Conservation (phyloP, 441 rosid species). For the Pelargonium hybrid region DNA sequence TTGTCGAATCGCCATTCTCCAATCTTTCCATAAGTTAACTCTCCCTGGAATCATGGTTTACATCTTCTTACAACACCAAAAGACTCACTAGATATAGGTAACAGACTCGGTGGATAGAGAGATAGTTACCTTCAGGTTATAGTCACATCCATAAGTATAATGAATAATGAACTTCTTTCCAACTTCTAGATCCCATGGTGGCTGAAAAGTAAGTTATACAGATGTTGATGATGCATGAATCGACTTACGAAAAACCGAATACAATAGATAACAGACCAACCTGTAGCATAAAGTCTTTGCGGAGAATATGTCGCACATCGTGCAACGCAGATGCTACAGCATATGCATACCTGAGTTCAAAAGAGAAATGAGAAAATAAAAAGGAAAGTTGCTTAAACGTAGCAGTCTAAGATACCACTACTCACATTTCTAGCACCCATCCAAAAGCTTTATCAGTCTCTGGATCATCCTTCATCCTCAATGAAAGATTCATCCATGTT, state of each 20-base stretch:
- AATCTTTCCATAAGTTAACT: conserved; percentile 49
- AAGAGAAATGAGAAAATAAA: conserved; percentile 7
- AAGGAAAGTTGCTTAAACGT: neutral
- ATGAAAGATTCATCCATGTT: conserved; percentile 69
- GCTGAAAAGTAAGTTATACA: conserved; percentile 37
- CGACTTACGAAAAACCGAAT: conserved; percentile 7
- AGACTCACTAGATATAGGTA: neutral
- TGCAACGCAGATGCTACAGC: conserved; percentile 75
- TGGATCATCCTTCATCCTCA: conserved; percentile 63
- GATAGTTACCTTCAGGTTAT: conserved; percentile 36
- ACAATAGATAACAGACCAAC: conserved; percentile 20
- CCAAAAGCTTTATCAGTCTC: conserved; percentile 67
- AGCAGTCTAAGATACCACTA: neutral
- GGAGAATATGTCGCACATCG: conserved; percentile 51
- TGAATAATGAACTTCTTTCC: conserved; percentile 61
- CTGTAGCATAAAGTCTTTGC: conserved; percentile 67
- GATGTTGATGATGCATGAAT: neutral
- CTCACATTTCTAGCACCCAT: conserved; percentile 87
- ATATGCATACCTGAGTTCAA: conserved; percentile 57
- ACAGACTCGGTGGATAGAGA: neutral
- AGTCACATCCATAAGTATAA: conserved; percentile 75
- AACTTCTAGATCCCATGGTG: conserved; percentile 58
- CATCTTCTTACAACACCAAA: neutral
- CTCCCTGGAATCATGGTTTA: conserved; percentile 33
- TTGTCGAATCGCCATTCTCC: conserved; percentile 79